Evolutionary conservation across 805 yeast species (phyloP), one percentile per base, ranked within the genome.

Genomic region (Soucietia sequanensis): DNA sequence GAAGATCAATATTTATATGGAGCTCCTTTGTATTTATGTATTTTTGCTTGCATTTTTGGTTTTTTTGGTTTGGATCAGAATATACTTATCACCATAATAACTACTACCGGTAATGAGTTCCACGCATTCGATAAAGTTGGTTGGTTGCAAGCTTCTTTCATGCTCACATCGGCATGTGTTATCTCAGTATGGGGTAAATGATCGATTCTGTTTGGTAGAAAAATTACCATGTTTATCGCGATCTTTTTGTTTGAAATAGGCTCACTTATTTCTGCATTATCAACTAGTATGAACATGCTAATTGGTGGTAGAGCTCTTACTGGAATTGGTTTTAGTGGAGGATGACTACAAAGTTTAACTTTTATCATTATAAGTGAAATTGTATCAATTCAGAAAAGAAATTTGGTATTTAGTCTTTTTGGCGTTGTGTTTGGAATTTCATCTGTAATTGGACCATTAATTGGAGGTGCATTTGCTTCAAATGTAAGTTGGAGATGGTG

Each of bases 401-500:
- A 70, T 0, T 33, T 58, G 28, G 46, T 59, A 4, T 47, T 60
- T 44, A 48, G 60, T 9, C 37, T 53, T 3, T 40, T 61, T 14
- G 61, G 65, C 1, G 46, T 57, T 11, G 57, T 63, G 0, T 74
- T 65, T 44, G 70, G 71, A 0, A 50, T 68, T 4, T 68, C 78
- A 0, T 63, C 72, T 5, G 73, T 71, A 7, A 41, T 62, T 15
- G 84, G 84, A 1, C 84, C 84, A 0, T 54, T 76, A 19, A 47
- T 79, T 14, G 84, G 84, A 10, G 84, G 84, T 26, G 76, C 74
- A 0, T 70, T 80, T 37, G 65, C 81, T 2, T 54, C 72, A 3
- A 54, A 66, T 27, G 72, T 65, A 7, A 56, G 72, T n/a, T 80
- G 85, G 85, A 62, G 85, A 44, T 78, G 84, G 83, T 74, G 82